Evolutionary conservation across 2,329 filamentous ascomycete species (phyloP).

Genomic region (Emergomyces orientalis): DNA sequence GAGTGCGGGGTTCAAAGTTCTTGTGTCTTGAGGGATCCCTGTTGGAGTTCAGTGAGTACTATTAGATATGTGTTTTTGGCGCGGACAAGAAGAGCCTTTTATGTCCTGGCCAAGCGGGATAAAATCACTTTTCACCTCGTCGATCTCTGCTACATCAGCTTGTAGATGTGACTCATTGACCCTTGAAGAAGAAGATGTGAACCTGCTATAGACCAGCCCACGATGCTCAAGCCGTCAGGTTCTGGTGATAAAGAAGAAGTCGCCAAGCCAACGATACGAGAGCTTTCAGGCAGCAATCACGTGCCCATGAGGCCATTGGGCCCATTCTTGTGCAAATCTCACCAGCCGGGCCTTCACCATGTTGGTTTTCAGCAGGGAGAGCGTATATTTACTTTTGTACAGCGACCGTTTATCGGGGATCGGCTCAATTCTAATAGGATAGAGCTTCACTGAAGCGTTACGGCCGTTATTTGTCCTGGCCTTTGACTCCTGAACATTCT

Average conservation of each 20-base stretch:
- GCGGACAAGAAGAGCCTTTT: background rate
- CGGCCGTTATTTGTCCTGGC: background rate
- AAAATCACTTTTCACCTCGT: background rate
- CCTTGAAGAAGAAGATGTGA: background rate
- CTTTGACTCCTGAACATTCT: background rate
- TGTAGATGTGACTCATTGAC: constrained; percentile 4
- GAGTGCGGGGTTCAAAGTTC: background rate
- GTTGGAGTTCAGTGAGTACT: background rate
- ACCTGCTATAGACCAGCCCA: no score
- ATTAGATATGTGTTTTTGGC: background rate
- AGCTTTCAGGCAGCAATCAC: constrained; percentile 6
- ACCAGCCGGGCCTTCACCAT: background rate
- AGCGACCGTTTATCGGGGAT: background rate
- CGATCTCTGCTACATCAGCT: no score
- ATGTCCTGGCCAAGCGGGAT: background rate
- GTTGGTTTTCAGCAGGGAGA: background rate
- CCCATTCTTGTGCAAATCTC: no score
- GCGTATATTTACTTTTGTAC: background rate
- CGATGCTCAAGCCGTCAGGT: background rate
- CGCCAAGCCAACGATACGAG: background rate
- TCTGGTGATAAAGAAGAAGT: background rate
- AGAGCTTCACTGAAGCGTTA: background rate
- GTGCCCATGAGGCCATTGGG: background rate
- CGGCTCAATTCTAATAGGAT: background rate
- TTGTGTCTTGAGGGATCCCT: background rate